These are phyloP conservation scores for Pythium biforme DNA, from an alignment of 352 stramenopile genomes.

Conservation along the genomic window DNA sequence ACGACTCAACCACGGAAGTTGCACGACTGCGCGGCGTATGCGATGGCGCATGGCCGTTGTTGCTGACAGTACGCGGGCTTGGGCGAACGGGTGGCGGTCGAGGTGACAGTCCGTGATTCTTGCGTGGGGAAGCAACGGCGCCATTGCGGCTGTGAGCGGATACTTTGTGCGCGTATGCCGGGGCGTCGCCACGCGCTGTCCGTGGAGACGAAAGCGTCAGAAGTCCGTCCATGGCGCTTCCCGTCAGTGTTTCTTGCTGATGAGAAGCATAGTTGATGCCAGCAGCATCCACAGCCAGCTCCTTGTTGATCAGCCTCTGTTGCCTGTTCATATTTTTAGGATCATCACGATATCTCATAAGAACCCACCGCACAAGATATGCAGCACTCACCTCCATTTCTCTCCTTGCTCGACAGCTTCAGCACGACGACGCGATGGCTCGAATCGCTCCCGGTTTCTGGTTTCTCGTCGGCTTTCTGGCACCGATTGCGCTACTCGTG, in stretches of 20 bases:
- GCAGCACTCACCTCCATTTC: slow-evolving; percentile 1
- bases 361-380: not conserved
- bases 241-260: not conserved
- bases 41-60: not conserved
- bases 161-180: slow-evolving; percentile 16
- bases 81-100: slow-evolving; percentile 9
- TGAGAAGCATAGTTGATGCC: too few relatives aligned
- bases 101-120: not conserved
- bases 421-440: not conserved
- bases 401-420: not conserved
- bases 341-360: not conserved
- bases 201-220: slow-evolving; percentile 20
- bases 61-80: slow-evolving; percentile 8
- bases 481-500: not conserved
- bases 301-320: too few relatives aligned
- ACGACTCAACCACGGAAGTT: slow-evolving; percentile 18
- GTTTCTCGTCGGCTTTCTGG: slow-evolving; percentile 1
- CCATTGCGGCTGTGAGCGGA: slow-evolving; percentile 6
- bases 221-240: slow-evolving; percentile 22
- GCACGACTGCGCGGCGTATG: not conserved
- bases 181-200: not conserved
- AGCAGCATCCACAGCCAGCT: too few relatives aligned
- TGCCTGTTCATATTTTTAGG: not conserved
- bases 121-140: not conserved
- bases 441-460: not conserved